Evolutionary conservation across 1,284 basidiomycete genomes (phyloP).

Genomic region (Cryptococcus sp.): DNA sequence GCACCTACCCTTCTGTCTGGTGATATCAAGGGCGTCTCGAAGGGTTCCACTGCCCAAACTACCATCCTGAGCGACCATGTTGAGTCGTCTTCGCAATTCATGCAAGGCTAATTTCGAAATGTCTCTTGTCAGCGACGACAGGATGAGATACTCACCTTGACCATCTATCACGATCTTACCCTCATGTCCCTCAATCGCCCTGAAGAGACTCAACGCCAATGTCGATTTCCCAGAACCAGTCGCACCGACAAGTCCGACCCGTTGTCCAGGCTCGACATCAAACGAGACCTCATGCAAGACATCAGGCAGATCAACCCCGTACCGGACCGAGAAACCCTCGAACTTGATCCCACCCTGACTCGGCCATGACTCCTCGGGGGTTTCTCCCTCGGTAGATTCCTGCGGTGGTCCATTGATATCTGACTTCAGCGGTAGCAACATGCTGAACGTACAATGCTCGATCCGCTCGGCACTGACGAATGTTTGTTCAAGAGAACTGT

Average conservation of each 20-base stretch:
- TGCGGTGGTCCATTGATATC: conserved; percentile 31
- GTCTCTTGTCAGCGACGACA: conserved; percentile 21
- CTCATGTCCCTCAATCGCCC: conserved; percentile 60
- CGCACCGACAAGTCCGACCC: conserved; percentile 71
- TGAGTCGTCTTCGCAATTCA: conserved; percentile 58
- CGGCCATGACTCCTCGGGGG: conserved; percentile 61
- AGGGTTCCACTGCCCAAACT: conserved; percentile 53
- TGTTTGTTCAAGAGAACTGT: conserved; percentile 34
- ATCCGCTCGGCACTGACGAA: conserved; percentile 49
- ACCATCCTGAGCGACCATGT: conserved; percentile 53
- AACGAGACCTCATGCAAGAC: conserved; percentile 67
- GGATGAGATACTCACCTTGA: conserved; percentile 47
- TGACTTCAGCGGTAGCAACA: conserved; percentile 29
- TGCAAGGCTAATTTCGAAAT: conserved; percentile 58
- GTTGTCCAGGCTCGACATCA: conserved; percentile 62
- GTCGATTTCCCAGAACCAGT: conserved; percentile 68
- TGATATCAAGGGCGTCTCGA: conserved; percentile 60
- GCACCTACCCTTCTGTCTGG: conserved; percentile 21
- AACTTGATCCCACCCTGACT: conserved; percentile 60
- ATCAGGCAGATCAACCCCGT: conserved; percentile 65
- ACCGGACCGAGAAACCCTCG: conserved; percentile 60
- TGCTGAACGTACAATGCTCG: conserved; percentile 43
- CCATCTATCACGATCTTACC: conserved; percentile 71
- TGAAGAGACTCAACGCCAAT: conserved; percentile 63
- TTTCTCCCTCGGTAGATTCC: conserved; percentile 22